Base-by-base conservation (phyloP, 2,329 filamentous ascomycete species). In the Claviceps pusilla region DNA sequence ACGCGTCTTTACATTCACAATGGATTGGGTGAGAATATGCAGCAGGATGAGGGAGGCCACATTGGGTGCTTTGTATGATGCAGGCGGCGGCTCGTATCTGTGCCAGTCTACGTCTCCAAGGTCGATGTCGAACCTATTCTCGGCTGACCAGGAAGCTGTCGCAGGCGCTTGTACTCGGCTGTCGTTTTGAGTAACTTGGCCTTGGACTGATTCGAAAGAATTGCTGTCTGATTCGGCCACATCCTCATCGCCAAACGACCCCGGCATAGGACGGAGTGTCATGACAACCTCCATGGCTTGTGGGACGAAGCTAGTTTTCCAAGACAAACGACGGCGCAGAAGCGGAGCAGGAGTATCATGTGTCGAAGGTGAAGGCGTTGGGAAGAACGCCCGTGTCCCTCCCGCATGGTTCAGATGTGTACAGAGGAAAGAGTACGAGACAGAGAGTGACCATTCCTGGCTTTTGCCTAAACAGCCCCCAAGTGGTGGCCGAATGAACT, bases 71-170 rank as follows among this genome's bases (percentile, higher is more conserved):
- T 70, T 65, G 4, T 55, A 64, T 7, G 80, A 62, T 0, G 68
- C 70, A 11, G 62, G 59, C 0, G 77, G 77, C 4, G 75, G 74
- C 3, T 71, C 67, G 57, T 75, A 77, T 51, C 68, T 63, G 42
- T 65, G 69, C 73, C 76, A 78, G 59, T 76, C 70, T 39, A 70
- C 64, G 3, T 64, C 58, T 3, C 58, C 54, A 48, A 63, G 56
- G 16, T 67, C 62, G 29, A 63, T 58, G 2, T 62, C 56, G 31
- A 57, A 33, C 37, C 62, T 45, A n/a, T 59, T 61, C n/a, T 61
- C 60, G 19, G 46, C 55, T 4, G 56, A 59, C 61, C 62, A 63
- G 0, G 61, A 54, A 31, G 16, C 24, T 42, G 54, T 48, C n/a
- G 50, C 53, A 2, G 57, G 49, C 4, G 63, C 48, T 52, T 58